Evolutionary conservation across 441 rosid genomes (phyloP).

Genomic region (Bruguiera hainesii): DNA sequence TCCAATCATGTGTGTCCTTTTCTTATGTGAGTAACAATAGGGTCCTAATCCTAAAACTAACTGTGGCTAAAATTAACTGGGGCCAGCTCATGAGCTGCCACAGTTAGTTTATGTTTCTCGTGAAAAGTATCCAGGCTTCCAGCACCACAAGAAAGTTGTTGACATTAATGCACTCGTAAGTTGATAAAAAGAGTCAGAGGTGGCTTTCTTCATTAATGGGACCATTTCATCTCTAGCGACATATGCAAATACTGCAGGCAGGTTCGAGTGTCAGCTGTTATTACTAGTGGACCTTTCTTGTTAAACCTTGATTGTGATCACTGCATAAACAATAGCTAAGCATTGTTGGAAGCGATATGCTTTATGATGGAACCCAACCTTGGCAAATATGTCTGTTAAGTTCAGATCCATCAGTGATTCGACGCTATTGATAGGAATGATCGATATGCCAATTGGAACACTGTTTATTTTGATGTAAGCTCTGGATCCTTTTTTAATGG

Average conservation of each 20-base stretch:
- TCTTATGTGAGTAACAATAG: no score
- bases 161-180: slow-evolving; percentile 64
- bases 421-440: slow-evolving; percentile 59
- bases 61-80: no score
- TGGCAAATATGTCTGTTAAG: slow-evolving; percentile 56
- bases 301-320: slow-evolving; percentile 70
- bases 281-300: slow-evolving; percentile 61
- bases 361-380: slow-evolving; percentile 71
- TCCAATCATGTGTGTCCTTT: no score
- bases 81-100: slow-evolving; percentile 38
- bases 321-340: slow-evolving; percentile 68
- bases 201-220: neutral
- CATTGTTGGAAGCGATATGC: slow-evolving; percentile 71
- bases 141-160: slow-evolving; percentile 56
- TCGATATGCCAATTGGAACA: slow-evolving; percentile 54
- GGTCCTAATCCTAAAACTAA: no score
- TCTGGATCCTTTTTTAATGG: neutral
- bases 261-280: slow-evolving; percentile 73
- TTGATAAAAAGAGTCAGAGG: neutral
- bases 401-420: slow-evolving; percentile 65
- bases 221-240: neutral
- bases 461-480: slow-evolving; percentile 60
- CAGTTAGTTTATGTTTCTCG: slow-evolving; percentile 65
- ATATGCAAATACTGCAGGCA: slow-evolving; percentile 28
- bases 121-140: slow-evolving; percentile 46